Percentiles rank a stretch among this genome's conserved stretches.
These are phyloP conservation scores for Penicillium samsonianum DNA, from an alignment of 495 filamentous ascomycete genomes.

Conservation along the genomic window DNA sequence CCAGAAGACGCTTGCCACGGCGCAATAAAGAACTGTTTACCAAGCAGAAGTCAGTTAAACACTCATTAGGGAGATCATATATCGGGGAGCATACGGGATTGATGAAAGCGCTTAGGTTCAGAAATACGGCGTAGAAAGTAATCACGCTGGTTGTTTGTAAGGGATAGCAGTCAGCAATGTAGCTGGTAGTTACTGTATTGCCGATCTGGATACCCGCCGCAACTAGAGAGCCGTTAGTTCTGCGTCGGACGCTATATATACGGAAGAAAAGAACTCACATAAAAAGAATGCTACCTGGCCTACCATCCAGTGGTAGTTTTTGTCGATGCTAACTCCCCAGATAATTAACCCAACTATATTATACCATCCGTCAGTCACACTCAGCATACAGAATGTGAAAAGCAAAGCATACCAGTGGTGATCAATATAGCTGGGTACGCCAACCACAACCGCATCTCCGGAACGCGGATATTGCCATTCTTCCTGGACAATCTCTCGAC, in stretches of 20 bases:
- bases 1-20: conserved; percentile 53
- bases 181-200: conserved; percentile 57
- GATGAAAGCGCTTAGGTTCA: conserved; percentile 56
- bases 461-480: conserved; percentile 46
- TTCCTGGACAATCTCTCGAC: conserved; percentile 47
- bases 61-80: background rate
- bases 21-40: conserved; percentile 57
- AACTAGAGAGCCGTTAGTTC: conserved; percentile 34
- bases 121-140: conserved; percentile 61
- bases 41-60: background rate
- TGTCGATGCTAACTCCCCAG: conserved; percentile 61
- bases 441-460: conserved; percentile 64
- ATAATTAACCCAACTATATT: conserved; percentile 43
- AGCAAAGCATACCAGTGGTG: conserved; percentile 42
- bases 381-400: background rate
- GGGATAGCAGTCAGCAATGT: conserved; percentile 61
- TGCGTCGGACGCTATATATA: background rate
- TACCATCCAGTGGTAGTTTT: conserved; percentile 59
- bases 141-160: conserved; percentile 60
- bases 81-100: conserved; percentile 38
- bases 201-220: conserved; percentile 63
- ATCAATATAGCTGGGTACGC: conserved; percentile 56
- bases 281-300: conserved; percentile 61
- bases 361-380: conserved; percentile 1
- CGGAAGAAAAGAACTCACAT: conserved; percentile 26